Evolutionary conservation across 768 basidiomycete genomes (phyloP), one percentile per base, ranked within the genome.

Genomic region (Tulasnella sp.): DNA sequence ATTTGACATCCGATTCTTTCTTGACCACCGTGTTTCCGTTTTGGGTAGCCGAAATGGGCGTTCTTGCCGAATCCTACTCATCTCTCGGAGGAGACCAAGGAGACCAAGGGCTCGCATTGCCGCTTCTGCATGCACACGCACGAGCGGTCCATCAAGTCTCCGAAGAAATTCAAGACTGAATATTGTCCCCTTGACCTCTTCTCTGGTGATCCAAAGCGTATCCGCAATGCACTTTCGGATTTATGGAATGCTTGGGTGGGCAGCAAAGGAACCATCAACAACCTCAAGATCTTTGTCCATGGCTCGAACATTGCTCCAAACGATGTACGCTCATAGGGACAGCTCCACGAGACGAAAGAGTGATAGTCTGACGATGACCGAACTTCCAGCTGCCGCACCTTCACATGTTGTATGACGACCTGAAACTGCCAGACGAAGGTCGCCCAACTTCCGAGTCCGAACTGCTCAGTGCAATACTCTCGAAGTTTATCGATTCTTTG

Each of bases 171-270:
- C 63, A 77, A 83, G 19, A 80, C 78, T 34, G 81, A 81, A 6
- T 99, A 93, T 79, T 95, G 94, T 78, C 95, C 96, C 3, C 81
- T 99, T 71, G 96, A 99, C 80, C 82, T 99, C 26, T 98, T 88
- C 79, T 95, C 95, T 17, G 82, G 83, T 1, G 85, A 92, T 29
- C 80, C 84, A 65, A 68, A 40, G n/a, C 86, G 95, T 9, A 79
- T 92, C 36, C 77, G 74, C n/a, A 82, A 81, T 14, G 94, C 94
- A 2, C 77, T 98, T n/a, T 78, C 81, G 65, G 81, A 80, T 37
- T 83, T 98, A 35, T 94, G 90, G 90, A 80, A 86, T 41, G 83
- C 83, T 1, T 98, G 96, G 95, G 74, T 81, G 36, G 78, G 79
- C 17, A 89, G 86, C 71, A 40, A 86, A 26, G 92, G 90, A 19